Conservation (phyloP, 2,329 filamentous ascomycete species). For the Nigrospora sphaerica region DNA sequence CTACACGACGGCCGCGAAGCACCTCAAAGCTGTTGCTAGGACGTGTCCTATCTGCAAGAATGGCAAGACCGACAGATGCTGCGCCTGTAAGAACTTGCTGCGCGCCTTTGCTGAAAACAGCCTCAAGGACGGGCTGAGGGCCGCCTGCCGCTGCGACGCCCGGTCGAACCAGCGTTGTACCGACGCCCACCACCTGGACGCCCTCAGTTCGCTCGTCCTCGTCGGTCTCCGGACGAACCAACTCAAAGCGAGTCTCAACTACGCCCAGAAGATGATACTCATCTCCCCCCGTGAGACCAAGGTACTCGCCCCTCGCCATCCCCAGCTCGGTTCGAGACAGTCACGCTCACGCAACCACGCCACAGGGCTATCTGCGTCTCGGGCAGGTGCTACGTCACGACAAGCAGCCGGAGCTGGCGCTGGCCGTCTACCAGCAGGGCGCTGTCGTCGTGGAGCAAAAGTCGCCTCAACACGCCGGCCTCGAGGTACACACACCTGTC, state of each 20-base stretch:
- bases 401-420: slow-evolving; percentile 9
- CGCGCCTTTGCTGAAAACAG: slow-evolving; percentile 8
- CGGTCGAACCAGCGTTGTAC: slow-evolving; percentile 14
- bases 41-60: background rate
- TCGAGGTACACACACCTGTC: slow-evolving; percentile 9
- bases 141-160: slow-evolving; percentile 15
- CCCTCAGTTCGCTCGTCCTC: slow-evolving; percentile 2
- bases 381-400: slow-evolving; percentile 17
- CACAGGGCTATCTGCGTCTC: slow-evolving; percentile 15
- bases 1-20: background rate
- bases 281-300: slow-evolving; percentile 18
- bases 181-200: background rate
- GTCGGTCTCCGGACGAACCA: slow-evolving; percentile 10
- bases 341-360: background rate
- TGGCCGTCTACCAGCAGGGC: slow-evolving; percentile 14
- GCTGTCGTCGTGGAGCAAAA: slow-evolving; percentile 16
- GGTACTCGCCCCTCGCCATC: slow-evolving; percentile 6
- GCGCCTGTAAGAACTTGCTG: slow-evolving; percentile 1
- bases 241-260: slow-evolving; percentile 1
- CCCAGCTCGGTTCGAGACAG: background rate
- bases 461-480: slow-evolving; percentile 11
- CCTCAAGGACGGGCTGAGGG: slow-evolving; percentile 12
- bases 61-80: background rate
- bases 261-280: slow-evolving; percentile 16
- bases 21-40: background rate